Evolutionary conservation across 495 filamentous ascomycete genomes (phyloP), one percentile per base, ranked within the genome.

Genomic region (Penicillium lividum): DNA sequence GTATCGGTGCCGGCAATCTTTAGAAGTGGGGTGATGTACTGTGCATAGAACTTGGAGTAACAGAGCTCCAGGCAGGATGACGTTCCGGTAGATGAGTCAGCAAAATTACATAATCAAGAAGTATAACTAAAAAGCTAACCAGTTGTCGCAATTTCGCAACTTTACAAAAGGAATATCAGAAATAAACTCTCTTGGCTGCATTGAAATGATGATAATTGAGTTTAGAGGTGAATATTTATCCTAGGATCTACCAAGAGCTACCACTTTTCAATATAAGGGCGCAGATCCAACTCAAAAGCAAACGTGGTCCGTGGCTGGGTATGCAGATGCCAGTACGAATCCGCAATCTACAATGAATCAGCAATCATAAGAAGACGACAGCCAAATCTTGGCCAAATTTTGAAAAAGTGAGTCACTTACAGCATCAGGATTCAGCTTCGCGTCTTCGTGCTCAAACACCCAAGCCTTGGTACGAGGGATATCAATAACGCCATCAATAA

Each of bases 401-500:
- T 1, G 22, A 22, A 22, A 22, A 22, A 9, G 1, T 36, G 1
- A 25, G n/a, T 43, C 9, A 85, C 89, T 82, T 71, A 94, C 91
- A 64, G 89, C 89, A 64, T 90, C 86, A n/a, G 90, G 78, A 63
- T 77, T 86, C 49, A 96, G 80, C 75, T 93, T 95, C 0, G 85
- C 86, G 74, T 93, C 91, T 43, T 73, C 77, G 52, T 76, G 69
- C 56, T 89, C 87, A 48, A 84, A 80, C 4, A 67, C 65, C 60
- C 72, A 89, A 2, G 73, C 80, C 66, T 85, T 86, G 16, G 86
- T 91, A 54, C 84, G 72, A 3, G 89, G 89, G 47, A 89, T 90
- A 73, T 96, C 90, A 75, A 97, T 97, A 15, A 93, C 83, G 3
- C 91, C 92, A 68, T 97, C 92, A 55, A 97, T 85, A 55, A 96